Evolutionary conservation across 2,329 filamentous ascomycete genomes (phyloP).

Genomic region (Escovopsis sp.): DNA sequence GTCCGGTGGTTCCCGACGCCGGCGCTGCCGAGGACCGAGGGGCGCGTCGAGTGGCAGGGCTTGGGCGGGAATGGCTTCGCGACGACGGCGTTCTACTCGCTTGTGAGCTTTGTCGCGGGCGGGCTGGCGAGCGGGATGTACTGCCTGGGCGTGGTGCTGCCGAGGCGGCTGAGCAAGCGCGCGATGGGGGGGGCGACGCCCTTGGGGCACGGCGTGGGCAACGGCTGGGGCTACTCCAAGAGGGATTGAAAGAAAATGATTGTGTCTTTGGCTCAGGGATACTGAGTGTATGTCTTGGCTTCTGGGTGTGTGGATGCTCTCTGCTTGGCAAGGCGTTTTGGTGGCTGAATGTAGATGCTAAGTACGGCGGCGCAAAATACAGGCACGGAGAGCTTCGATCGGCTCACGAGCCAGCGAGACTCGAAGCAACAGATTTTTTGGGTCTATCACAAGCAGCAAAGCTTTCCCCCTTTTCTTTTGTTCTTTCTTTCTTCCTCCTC

Average conservation of each 20-base stretch:
- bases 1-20: slow-evolving; percentile 79
- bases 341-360: no score
- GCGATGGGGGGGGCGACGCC: slow-evolving; percentile 42
- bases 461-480: no score
- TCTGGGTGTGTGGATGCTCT: no score
- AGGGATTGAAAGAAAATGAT: slow-evolving; percentile 22
- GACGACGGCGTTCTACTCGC: slow-evolving; percentile 44
- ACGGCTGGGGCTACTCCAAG: slow-evolving; percentile 46
- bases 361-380: no score
- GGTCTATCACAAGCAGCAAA: no score
- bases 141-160: slow-evolving; percentile 44
- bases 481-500: no score
- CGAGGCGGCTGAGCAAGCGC: slow-evolving; percentile 33
- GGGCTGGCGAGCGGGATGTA: slow-evolving; percentile 38
- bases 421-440: no score
- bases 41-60: slow-evolving; percentile 48
- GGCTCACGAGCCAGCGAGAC: no score
- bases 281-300: no score
- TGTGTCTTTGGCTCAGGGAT: no score
- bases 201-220: slow-evolving; percentile 40
- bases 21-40: slow-evolving; percentile 50
- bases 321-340: no score
- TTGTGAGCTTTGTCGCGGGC: slow-evolving; percentile 44
- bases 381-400: no score
- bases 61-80: slow-evolving; percentile 46